These are phyloP conservation scores for Dictyostelium brefeldianum DNA, from an alignment of 78 protist genomes.

Conservation along the genomic window DNA sequence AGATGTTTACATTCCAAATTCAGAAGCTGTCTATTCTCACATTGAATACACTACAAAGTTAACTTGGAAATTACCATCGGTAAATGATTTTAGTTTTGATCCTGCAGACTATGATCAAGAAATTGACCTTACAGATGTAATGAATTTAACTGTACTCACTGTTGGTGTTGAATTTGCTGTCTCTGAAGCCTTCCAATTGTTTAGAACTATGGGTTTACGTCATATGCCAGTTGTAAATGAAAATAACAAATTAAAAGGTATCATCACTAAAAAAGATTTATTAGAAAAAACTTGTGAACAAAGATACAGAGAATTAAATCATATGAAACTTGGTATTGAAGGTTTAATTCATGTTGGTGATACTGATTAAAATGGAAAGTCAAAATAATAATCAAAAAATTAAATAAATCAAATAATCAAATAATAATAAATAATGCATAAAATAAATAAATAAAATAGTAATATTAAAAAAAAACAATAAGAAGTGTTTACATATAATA, in stretches of 20 bases:
- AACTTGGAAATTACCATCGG: constrained; percentile 59
- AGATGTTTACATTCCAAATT: constrained; percentile 56
- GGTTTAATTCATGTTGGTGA: constrained; percentile 49
- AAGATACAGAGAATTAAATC: constrained; percentile 49
- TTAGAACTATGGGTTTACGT: constrained; percentile 83
- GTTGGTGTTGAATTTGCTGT: constrained; percentile 76
- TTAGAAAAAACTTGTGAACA: constrained; percentile 81
- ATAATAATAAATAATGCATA: not conserved
- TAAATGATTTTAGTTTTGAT: constrained; percentile 44
- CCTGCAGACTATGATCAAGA: constrained; percentile 45
- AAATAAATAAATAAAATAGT: not conserved
- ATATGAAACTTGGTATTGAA: constrained; percentile 47
- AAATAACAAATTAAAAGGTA: constrained; percentile 69
- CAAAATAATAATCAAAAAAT: not conserved
- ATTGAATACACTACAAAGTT: constrained; percentile 60
- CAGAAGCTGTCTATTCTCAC: constrained; percentile 37
- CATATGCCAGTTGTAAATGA: constrained; percentile 81
- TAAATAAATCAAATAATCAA: not conserved
- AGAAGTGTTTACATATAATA: too few relatives aligned
- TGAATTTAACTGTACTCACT: constrained; percentile 57
- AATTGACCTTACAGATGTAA: constrained; percentile 51
- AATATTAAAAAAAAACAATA: not conserved
- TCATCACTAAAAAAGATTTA: constrained; percentile 67
- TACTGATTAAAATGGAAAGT: not conserved
- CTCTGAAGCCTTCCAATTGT: constrained; percentile 67